These are phyloP conservation scores for carrot (Daucus carota) DNA, from an alignment of 129 eudicot species.

Conservation along the genomic window DH1_v3.0 NC_030381.2:3013001-3013500, in stretches of 20 bases:
- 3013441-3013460: constrained; percentile 94
- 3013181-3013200: constrained; percentile 97
- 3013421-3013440: constrained; percentile 84
- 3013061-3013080: constrained; percentile 12
- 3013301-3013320: not conserved
- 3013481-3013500: constrained; percentile 15
- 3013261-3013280: not conserved
- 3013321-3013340: not conserved
- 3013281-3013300: not conserved
- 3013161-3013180: constrained; percentile 59
- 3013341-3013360: constrained; percentile 59
- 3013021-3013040: too few relatives aligned
- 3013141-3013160: constrained; percentile 30
- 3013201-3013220: constrained; percentile 92
- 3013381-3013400: constrained; percentile 65
- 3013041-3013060: not conserved
- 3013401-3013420: constrained; percentile 86
- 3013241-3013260: not conserved
- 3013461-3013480: constrained; percentile 96
- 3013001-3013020: not conserved
- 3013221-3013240: not conserved
- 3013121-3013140: constrained; percentile 65
- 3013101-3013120: constrained; percentile 49
- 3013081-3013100: constrained; percentile 93
- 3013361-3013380: constrained; percentile 93